A percentile compares a stretch with the other conserved stretches of the same genome.
Conservation (phyloP, 768 basidiomycete species). For the Termitomyces sp. region DNA sequence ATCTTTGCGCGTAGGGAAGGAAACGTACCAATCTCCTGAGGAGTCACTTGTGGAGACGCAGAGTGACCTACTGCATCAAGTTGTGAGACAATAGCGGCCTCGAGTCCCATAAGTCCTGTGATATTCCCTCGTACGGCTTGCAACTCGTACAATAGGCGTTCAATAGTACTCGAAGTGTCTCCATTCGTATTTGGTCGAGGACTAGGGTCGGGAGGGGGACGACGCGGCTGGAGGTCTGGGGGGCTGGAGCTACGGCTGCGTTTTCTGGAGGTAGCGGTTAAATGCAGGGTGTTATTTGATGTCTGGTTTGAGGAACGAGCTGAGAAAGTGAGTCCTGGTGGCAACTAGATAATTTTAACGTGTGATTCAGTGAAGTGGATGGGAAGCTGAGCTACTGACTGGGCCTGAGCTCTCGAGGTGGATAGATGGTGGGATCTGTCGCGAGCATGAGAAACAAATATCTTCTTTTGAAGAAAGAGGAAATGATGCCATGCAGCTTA, state of each 20-base stretch:
- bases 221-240: not conserved
- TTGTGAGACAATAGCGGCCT: constrained; percentile 19
- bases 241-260: constrained; percentile 8
- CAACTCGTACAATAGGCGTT: constrained; percentile 20
- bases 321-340: constrained; percentile 7
- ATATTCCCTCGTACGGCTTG: constrained; percentile 22
- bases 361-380: not conserved
- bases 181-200: not conserved
- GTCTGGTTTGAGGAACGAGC: not conserved
- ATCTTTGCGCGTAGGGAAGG: not conserved
- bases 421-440: constrained; percentile 1
- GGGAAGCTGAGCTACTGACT: not conserved
- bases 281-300: not conserved
- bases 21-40: constrained; percentile 8
- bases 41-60: not conserved
- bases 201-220: not conserved
- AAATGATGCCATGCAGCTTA: not conserved
- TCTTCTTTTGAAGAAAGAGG: not conserved
- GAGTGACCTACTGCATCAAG: constrained; percentile 16
- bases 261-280: not conserved
- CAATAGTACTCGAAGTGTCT: constrained; percentile 2
- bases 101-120: constrained; percentile 17
- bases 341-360: not conserved
- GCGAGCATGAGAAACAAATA: not conserved
- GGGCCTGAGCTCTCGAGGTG: not conserved